phyloP scores from a whole-genome alignment of 768 basidiomycete species.

The Lactarius psammicola region DNA sequence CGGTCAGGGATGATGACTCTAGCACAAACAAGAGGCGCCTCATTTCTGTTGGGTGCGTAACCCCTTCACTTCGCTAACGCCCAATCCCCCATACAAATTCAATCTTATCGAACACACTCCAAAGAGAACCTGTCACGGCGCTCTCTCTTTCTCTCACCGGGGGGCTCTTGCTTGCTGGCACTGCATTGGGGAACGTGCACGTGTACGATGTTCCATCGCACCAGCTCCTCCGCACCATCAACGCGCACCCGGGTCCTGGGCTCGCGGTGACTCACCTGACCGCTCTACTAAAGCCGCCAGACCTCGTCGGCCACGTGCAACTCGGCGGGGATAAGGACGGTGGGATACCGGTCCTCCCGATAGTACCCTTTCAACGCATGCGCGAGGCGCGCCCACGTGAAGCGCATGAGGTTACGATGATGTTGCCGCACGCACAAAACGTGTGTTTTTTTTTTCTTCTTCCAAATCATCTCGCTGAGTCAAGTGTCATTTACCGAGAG shows the following conservation, averaged over 20 bases:
- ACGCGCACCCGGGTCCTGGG: conserved; percentile 61
- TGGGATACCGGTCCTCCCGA: conserved; percentile 60
- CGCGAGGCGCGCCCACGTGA: conserved; percentile 65
- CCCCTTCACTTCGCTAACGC: conserved; percentile 14
- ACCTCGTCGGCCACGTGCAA: conserved; percentile 79
- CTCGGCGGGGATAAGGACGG: conserved; percentile 48
- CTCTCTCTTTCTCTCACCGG: conserved; percentile 76
- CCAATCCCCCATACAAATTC: neutral
- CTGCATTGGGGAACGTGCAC: conserved; percentile 66
- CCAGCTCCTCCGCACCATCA: conserved; percentile 81
- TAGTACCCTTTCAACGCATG: conserved; percentile 72
- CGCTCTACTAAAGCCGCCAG: conserved; percentile 82
- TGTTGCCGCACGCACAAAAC: conserved; percentile 49
- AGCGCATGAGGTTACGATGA: conserved; percentile 64
- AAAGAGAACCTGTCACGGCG: conserved; percentile 69
- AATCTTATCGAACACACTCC: conserved; percentile 10
- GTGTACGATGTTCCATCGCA: conserved; percentile 89
- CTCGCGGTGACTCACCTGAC: conserved; percentile 61
- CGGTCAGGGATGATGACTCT: conserved; percentile 55
- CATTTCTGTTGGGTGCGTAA: conserved; percentile 66
- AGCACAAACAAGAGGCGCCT: conserved; percentile 52
- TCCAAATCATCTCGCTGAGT: neutral
- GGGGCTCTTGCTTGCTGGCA: conserved; percentile 80
- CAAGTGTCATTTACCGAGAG: conserved; percentile 4
- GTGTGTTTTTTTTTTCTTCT: conserved; percentile 37